Evolutionary conservation across 2,329 filamentous ascomycete species (phyloP).

Genomic region (Beauveria caledonica): DNA sequence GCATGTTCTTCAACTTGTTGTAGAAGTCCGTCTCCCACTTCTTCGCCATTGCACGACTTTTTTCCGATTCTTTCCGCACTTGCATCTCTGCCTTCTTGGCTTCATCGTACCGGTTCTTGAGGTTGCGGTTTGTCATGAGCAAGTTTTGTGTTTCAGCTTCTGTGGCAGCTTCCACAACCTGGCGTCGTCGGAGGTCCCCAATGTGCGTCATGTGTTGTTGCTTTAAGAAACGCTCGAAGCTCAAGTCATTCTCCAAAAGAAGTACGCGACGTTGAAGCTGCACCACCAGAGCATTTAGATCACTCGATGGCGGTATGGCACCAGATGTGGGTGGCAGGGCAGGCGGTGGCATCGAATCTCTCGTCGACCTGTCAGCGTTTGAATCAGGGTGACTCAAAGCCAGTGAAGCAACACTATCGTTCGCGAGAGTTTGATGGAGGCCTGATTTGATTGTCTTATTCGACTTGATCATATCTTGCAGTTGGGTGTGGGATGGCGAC

Average conservation of each 20-base stretch:
- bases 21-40: constrained; percentile 70
- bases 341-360: constrained; percentile 21
- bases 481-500: constrained; percentile 44
- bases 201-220: constrained; percentile 77
- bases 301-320: constrained; percentile 19
- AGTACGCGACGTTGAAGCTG: constrained; percentile 67
- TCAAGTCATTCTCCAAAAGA: constrained; percentile 68
- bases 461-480: constrained; percentile 53
- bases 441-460: constrained; percentile 51
- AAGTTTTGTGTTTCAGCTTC: constrained; percentile 79
- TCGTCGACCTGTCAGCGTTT: constrained; percentile 29
- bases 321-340: constrained; percentile 17
- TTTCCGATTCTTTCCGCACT: constrained; percentile 63
- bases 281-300: constrained; percentile 33
- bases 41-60: constrained; percentile 62
- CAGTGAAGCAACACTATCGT: constrained; percentile 51
- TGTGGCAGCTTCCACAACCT: constrained; percentile 67
- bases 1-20: constrained; percentile 55
- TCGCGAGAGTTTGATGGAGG: constrained; percentile 45
- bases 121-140: constrained; percentile 64
- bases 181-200: constrained; percentile 65
- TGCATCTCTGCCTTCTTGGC: constrained; percentile 63
- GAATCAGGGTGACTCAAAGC: constrained; percentile 42
- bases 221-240: constrained; percentile 77
- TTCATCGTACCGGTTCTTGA: constrained; percentile 66